A percentile compares a stretch with the other conserved stretches of the same genome.
Conservation (phyloP, 2,329 filamentous ascomycete genomes). For the Thielaviopsis euricoi region DNA sequence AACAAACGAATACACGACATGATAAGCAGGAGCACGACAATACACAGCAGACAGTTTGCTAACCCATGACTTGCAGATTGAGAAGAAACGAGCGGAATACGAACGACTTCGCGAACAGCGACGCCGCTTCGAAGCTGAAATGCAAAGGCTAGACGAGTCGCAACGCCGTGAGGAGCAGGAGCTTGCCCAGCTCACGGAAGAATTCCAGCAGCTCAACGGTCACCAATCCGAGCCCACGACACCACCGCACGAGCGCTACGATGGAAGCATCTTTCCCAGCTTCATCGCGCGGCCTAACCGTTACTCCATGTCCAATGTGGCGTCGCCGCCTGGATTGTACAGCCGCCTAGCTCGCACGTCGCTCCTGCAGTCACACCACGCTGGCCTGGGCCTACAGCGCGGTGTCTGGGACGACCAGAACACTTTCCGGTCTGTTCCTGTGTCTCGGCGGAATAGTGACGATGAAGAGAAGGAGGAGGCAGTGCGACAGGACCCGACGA, state of each 20-base stretch:
- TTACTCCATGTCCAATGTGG: conserved; percentile 77
- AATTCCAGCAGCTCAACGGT: conserved; percentile 48
- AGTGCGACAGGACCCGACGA: conserved; percentile 50
- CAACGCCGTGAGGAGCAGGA: conserved; percentile 71
- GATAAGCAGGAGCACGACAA: too few species aligned
- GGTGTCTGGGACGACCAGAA: conserved; percentile 44
- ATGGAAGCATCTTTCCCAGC: conserved; percentile 51
- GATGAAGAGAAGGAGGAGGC: conserved; percentile 73
- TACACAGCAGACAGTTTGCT: too few species aligned
- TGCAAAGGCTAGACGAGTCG: conserved; percentile 76
- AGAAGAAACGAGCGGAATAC: conserved; percentile 86
- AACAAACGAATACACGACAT: too few species aligned
- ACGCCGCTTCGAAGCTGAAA: conserved; percentile 77
- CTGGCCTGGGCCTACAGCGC: conserved; percentile 39
- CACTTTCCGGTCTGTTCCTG: conserved; percentile 72
- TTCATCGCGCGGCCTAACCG: conserved; percentile 72
- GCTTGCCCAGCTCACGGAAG: conserved; percentile 69
- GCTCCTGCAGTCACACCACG: conserved; percentile 55
- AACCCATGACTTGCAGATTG: conserved; percentile 41
- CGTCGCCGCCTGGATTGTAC: conserved; percentile 61
- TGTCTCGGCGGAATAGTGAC: conserved; percentile 78
- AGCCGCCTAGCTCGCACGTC: conserved; percentile 47
- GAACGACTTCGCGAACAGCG: conserved; percentile 82
- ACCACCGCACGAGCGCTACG: conserved; percentile 79
- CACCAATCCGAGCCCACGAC: conserved; percentile 92